These are phyloP conservation scores for Wickerhamia fluorescens DNA, from an alignment of 805 yeast genomes.

Conservation along the genomic window DNA sequence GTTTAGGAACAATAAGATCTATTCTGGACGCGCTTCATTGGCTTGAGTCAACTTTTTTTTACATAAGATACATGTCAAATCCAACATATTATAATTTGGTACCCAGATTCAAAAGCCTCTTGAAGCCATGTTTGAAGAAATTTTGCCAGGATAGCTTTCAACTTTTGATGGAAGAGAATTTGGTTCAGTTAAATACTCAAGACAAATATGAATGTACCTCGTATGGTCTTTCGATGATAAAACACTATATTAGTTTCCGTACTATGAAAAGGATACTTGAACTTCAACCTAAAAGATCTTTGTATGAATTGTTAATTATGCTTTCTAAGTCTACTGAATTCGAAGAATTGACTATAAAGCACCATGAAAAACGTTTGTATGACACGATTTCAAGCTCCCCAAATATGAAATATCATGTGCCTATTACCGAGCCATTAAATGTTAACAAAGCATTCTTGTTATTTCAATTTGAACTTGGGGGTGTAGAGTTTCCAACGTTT, in stretches of 20 bases:
- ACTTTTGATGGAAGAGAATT: no score
- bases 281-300: neutral
- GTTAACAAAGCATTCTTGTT: neutral
- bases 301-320: neutral
- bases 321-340: neutral
- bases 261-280: neutral
- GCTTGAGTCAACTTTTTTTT: constrained; percentile 44
- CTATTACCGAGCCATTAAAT: neutral
- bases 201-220: neutral
- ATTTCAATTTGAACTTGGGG: neutral
- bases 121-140: no score
- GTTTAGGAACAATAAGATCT: constrained; percentile 24
- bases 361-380: neutral
- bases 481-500: neutral
- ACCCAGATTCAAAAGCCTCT: no score
- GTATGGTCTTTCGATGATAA: neutral
- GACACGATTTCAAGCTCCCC: neutral
- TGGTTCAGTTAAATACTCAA: no score
- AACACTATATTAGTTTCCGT: neutral
- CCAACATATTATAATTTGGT: neutral
- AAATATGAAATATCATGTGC: neutral
- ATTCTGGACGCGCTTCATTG: constrained; percentile 36
- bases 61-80: constrained; percentile 24
- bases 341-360: neutral
- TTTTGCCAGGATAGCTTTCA: no score